A percentile compares a stretch with the other conserved stretches of the same genome.
Conservation (phyloP, 345 rosid genomes). For the Eucalyptus virginea region DNA sequence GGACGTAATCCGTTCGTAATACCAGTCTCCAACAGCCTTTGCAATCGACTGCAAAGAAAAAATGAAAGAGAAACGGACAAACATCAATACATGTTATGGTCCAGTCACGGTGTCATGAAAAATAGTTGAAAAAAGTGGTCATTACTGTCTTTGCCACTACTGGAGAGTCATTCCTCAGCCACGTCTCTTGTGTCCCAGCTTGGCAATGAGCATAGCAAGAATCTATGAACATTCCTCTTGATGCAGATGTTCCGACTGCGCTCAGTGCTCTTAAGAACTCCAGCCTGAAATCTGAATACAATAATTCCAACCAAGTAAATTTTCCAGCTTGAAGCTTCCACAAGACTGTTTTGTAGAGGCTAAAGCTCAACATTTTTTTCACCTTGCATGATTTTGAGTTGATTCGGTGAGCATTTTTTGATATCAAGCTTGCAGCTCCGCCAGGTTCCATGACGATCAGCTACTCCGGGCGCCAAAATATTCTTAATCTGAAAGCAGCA, state of each 20-base stretch:
- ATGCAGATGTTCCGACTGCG: conserved; percentile 36
- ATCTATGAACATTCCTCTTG: conserved; percentile 73
- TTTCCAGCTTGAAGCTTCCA: background rate
- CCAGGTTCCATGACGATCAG: conserved; percentile 83
- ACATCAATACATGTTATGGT: background rate
- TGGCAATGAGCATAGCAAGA: conserved; percentile 90
- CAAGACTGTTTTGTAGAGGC: background rate
- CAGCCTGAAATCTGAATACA: conserved; percentile 49
- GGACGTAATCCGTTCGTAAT: conserved; percentile 42
- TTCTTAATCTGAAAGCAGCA: conserved; percentile 45
- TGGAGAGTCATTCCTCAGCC: conserved; percentile 73
- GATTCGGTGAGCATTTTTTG: conserved; percentile 46
- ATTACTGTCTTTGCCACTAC: conserved; percentile 38
- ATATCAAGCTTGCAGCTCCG: conserved; percentile 62
- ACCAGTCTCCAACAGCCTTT: conserved; percentile 92
- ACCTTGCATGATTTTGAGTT: conserved; percentile 76
- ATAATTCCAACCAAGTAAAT: background rate
- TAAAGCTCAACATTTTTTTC: background rate
- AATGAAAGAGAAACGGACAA: background rate
- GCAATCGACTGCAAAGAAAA: conserved; percentile 51
- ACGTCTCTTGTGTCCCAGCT: conserved; percentile 64
- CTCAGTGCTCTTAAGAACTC: conserved; percentile 55
- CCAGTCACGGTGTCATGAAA: background rate
- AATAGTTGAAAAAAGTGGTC: background rate
- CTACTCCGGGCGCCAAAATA: conserved; percentile 66